phyloP scores from a whole-genome alignment of 495 filamentous ascomycete genomes.

The Bacidia gigantensis region DNA sequence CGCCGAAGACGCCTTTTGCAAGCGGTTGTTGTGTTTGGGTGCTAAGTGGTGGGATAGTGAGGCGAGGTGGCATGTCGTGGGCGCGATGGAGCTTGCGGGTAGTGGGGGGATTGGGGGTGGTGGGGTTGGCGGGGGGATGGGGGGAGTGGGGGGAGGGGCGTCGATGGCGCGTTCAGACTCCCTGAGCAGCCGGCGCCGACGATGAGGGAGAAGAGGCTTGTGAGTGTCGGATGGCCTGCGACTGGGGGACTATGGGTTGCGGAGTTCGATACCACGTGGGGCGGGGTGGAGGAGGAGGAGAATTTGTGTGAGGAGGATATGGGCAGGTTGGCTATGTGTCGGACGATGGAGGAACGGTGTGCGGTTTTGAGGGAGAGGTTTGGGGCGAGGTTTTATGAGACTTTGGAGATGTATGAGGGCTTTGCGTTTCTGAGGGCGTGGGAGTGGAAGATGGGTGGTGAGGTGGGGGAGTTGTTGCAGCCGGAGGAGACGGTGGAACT shows the following conservation, averaged over 20 bases:
- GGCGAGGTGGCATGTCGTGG: not conserved
- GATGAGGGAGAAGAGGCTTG: not conserved
- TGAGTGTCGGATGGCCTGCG: not conserved
- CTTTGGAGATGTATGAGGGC: not conserved
- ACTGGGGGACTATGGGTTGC: not conserved
- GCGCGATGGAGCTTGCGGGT: not conserved
- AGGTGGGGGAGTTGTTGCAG: not conserved
- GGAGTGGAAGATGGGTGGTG: not conserved
- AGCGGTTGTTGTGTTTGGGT: slow-evolving; percentile 15
- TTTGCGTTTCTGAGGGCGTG: not conserved
- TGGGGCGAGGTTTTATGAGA: not conserved
- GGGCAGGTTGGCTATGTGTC: not conserved
- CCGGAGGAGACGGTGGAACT: not conserved
- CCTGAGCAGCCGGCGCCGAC: not conserved
- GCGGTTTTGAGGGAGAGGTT: not conserved
- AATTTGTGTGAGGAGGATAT: not conserved
- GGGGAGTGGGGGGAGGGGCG: not conserved
- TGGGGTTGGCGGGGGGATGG: not conserved
- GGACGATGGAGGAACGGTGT: not conserved
- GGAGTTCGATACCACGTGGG: not conserved
- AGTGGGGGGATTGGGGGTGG: not conserved
- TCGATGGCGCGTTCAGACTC: not conserved
- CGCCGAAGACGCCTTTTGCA: slow-evolving; percentile 16
- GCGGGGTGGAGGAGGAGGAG: not conserved
- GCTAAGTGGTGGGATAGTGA: slow-evolving; percentile 19